Evolutionary conservation across 441 rosid species (phyloP).

Genomic region (Pelargonium fulgidum): DNA sequence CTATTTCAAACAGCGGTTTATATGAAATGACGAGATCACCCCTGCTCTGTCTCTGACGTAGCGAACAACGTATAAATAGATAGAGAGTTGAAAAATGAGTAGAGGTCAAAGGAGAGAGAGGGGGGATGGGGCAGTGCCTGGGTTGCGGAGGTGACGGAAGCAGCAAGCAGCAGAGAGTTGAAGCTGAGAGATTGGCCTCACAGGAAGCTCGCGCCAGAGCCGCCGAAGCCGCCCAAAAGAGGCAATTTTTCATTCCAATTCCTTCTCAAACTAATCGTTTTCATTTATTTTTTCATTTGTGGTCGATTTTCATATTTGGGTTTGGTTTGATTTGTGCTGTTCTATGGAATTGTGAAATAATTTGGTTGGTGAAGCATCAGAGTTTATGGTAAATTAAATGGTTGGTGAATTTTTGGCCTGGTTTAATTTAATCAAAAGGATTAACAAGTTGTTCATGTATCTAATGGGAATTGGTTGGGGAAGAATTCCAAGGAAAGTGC

Average conservation of each 20-base stretch:
- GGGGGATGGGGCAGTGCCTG: slow-evolving; percentile 47
- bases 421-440: too few species aligned
- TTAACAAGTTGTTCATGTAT: background rate
- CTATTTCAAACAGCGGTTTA: background rate
- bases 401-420: background rate
- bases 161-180: slow-evolving; percentile 47
- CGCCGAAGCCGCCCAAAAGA: slow-evolving; percentile 90
- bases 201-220: slow-evolving; percentile 91
- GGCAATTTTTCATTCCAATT: slow-evolving; percentile 33
- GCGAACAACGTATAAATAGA: background rate
- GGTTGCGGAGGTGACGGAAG: slow-evolving; percentile 44
- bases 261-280: background rate
- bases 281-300: too few species aligned
- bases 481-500: too few species aligned
- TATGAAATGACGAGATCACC: background rate
- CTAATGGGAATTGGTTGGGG: too few species aligned
- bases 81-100: background rate
- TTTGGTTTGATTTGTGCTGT: background rate
- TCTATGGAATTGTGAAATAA: background rate
- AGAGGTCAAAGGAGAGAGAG: slow-evolving; percentile 1
- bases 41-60: slow-evolving; percentile 6
- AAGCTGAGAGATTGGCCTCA: slow-evolving; percentile 62
- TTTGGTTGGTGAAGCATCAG: background rate
- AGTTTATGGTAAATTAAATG: background rate
- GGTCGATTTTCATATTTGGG: background rate